A percentile compares a stretch with the other conserved stretches of the same genome.
Evolutionary conservation across 139 green algal genomes (phyloP).

Genomic region (Gonium pectorale): DNA sequence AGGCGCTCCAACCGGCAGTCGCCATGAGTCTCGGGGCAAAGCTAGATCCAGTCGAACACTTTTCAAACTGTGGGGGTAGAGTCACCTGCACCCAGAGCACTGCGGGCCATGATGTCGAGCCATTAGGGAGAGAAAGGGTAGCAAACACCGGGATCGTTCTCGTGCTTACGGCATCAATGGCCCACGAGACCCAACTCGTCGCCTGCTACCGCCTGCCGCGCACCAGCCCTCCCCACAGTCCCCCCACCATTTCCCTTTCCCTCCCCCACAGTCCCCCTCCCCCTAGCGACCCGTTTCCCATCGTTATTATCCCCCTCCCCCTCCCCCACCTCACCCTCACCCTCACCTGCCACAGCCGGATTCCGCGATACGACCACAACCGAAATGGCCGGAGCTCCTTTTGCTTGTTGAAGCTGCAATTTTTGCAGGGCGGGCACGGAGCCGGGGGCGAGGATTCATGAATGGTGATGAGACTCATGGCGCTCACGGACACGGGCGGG

Average conservation of each 20-base stretch:
- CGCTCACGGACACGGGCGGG: background rate
- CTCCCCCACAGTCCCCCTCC: background rate
- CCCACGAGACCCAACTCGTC: background rate
- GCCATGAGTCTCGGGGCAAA: no score
- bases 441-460: background rate
- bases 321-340: background rate
- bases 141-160: no score
- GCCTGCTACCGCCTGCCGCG: background rate
- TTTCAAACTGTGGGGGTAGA: no score
- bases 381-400: background rate
- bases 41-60: no score
- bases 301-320: background rate
- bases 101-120: no score
- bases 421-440: no score
- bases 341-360: constrained; percentile 3
- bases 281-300: background rate
- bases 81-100: no score
- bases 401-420: constrained; percentile 1
- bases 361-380: background rate
- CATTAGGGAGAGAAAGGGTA: no score
- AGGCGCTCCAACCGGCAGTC: no score
- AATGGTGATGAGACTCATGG: background rate
- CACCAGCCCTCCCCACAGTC: background rate
- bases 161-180: background rate
- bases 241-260: background rate